These are phyloP conservation scores for Drechslerella dactyloides DNA, from an alignment of 2,329 filamentous ascomycete species.

Conservation along the genomic window DNA sequence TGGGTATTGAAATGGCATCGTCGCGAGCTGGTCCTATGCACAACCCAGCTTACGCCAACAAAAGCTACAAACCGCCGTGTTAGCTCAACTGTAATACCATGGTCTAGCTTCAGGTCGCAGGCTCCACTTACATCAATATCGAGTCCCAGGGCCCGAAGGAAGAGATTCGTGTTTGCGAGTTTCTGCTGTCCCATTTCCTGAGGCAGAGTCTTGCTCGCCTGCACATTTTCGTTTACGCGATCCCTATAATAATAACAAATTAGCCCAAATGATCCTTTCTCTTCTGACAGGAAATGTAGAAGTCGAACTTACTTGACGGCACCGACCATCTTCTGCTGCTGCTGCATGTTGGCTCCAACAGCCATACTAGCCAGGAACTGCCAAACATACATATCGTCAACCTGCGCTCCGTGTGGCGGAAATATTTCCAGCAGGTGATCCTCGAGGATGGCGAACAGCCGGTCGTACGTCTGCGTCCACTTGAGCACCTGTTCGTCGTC, in stretches of 20 bases:
- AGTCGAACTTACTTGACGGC: slow-evolving; percentile 74
- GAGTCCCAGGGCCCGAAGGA: slow-evolving; percentile 98
- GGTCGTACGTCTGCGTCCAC: slow-evolving; percentile 83
- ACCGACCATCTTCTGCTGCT: slow-evolving; percentile 91
- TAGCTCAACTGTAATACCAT: slow-evolving; percentile 2
- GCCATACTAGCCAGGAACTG: slow-evolving; percentile 95
- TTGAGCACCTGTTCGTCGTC: slow-evolving; percentile 77
- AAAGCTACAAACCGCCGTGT: slow-evolving; percentile 10
- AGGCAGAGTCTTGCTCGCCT: slow-evolving; percentile 85
- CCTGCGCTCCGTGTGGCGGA: slow-evolving; percentile 85
- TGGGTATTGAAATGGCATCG: slow-evolving; percentile 45
- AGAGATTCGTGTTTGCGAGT: slow-evolving; percentile 91
- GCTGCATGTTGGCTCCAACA: slow-evolving; percentile 88
- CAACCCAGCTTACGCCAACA: slow-evolving; percentile 9
- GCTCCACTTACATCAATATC: slow-evolving; percentile 72
- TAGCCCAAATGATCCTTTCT: too few species aligned
- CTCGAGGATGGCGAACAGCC: slow-evolving; percentile 85
- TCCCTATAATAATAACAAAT: slow-evolving; percentile 63
- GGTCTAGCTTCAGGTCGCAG: background rate
- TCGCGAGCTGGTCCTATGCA: background rate
- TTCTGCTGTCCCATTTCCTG: slow-evolving; percentile 82
- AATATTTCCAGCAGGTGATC: slow-evolving; percentile 84
- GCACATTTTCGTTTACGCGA: slow-evolving; percentile 92
- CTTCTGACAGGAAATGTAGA: background rate
- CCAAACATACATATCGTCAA: slow-evolving; percentile 96